Base-by-base conservation (phyloP, 768 basidiomycete species). In the Tylopilus intermedius region DNA sequence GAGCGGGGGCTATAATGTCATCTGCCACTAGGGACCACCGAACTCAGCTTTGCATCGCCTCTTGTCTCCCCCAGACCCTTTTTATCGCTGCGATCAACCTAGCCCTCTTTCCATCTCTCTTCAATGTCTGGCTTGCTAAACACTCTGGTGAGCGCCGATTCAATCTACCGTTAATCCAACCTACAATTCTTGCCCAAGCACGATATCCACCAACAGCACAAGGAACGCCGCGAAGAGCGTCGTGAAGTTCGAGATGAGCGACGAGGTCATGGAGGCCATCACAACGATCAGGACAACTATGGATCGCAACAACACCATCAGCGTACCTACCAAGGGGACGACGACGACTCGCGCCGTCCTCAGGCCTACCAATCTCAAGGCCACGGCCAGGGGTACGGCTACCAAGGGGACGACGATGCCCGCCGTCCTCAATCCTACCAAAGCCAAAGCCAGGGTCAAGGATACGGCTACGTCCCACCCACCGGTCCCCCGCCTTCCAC, bases 101-200 rank as follows among this genome's bases (percentile, higher is more conserved):
- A 29, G 8, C 9, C 10, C 2, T 22, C 10, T 33, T 8, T 15
- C 11, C 29, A 18, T n/a, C 22, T 8, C 30, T 18, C 42, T 22
- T 32, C 14, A 26, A 61, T 62, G 61, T 62, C 61, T 38, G 53
- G 27, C n/a, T 52, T 51, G 13, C 14, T 35, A 1, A 18, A 55
- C 33, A 50, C 30, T 4, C 15, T 35, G 2, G 60, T 52, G 4
- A 39, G 57, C 27, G 0, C 8, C 13, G 15, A 41, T 42, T 24
- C 33, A 3, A 11, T 22, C 29, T 13, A 45, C 13, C n/a, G 8
- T 48, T 3, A 18, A 32, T 32, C 27, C 14, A 27, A 13, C 7
- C n/a, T 18, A 30, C 21, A 18, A 33, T 45, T 4, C 15, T 13
- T 6, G 7, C 35, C 15, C 13, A n/a, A 49, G 57, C 9, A 43